Base-by-base conservation (phyloP, 176 grass and related monocot species). In the Echinochloa phyllopogon region DNA sequence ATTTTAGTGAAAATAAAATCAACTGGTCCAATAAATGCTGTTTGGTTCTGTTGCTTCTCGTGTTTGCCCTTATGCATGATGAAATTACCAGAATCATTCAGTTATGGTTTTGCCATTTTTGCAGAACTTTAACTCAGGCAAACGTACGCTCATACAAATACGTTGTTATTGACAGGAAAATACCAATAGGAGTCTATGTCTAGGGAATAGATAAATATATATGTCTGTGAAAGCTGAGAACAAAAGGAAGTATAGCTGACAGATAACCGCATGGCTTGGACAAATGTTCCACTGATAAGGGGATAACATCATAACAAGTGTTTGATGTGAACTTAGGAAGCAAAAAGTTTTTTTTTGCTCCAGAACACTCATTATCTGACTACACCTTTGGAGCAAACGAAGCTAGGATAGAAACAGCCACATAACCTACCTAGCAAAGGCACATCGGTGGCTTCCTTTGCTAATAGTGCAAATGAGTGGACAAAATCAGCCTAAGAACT, bases 181-280 rank as follows among this genome's bases (percentile, higher is more conserved):
- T 52, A 13, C 2, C 37, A 57, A 43, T 33, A 42, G 29, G 23
- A 81, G 21, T 56, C 13, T 18, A 41, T 29, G 51, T 45, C n/a
- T 9, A 72, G 4, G 51, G 40, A 80, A 80, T 80, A 80, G 33
- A 81, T 24, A 80, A 43, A 25, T 27, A 60, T 41, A 25, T 27
- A 60, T 41, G 2, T 21, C 20, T 40, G 9, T 10, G 3, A 61
- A 15, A 39, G 49, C 33, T 24, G n/a, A 39, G 29, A 10, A 47
- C 17, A 49, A 49, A 57, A 57, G 18, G 20, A 13, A 27, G 10
- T 23, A 27, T 59, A 24, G 27, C 10, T 64, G 27, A 64, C 27
- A 64, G 61, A 36, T 36, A 15, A 63, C 25, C 24, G 23, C 59
- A 29, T 5, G 5, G 59, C 59, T 13, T 29, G 20, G 23, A 61